A percentile compares a stretch with the other conserved stretches of the same genome.
These are phyloP conservation scores for Syzygium aromaticum DNA, from an alignment of 345 rosid species.

Conservation along the genomic window DNA sequence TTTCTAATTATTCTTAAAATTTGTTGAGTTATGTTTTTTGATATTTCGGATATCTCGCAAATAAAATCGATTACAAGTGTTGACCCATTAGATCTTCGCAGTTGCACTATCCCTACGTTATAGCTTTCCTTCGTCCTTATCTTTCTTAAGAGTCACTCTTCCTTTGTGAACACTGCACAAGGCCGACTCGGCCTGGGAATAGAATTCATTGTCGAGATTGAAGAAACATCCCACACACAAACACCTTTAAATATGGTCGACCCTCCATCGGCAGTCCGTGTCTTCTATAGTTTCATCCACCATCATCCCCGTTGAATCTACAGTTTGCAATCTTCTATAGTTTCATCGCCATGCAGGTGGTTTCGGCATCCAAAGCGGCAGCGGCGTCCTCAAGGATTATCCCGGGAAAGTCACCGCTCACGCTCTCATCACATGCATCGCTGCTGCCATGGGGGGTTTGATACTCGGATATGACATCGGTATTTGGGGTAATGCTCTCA, in stretches of 20 bases:
- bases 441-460: slow-evolving; percentile 2
- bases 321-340: not conserved
- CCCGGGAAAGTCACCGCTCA: not conserved
- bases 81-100: not conserved
- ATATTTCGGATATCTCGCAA: not conserved
- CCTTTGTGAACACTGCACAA: not conserved
- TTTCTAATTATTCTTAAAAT: too few relatives aligned
- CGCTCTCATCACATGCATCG: not conserved
- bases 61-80: too few relatives aligned
- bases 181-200: not conserved
- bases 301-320: too few relatives aligned
- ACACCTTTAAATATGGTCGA: not conserved
- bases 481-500: not conserved
- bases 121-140: not conserved
- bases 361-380: not conserved
- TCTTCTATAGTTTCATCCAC: too few relatives aligned
- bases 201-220: not conserved
- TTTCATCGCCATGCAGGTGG: not conserved
- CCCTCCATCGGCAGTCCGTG: not conserved
- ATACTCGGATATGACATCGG: slow-evolving; percentile 7
- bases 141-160: not conserved
- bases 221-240: not conserved
- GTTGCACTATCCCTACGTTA: not conserved
- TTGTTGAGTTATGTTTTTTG: not conserved
- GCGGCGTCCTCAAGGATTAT: not conserved